phyloP scores from a whole-genome alignment of 345 rosid species.

The Melaleuca quinquenervia region DNA sequence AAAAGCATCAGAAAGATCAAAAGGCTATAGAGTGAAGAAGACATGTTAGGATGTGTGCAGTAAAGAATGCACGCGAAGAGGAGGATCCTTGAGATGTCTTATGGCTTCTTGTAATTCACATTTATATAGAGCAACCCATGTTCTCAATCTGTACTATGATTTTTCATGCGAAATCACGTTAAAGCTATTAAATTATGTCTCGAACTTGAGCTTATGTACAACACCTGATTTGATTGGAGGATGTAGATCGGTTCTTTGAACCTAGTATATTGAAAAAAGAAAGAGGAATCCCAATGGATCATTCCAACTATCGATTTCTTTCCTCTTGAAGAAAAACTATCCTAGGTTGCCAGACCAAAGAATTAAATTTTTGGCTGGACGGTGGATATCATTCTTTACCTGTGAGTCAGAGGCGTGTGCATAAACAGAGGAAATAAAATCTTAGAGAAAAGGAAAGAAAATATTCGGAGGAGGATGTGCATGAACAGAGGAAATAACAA shows the following conservation, averaged over 20 bases:
- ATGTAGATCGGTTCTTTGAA: background rate
- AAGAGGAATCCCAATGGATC: background rate
- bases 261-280: background rate
- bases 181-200: background rate
- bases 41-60: background rate
- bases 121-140: background rate
- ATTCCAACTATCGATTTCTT: background rate
- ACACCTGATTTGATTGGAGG: background rate
- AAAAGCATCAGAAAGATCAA: background rate
- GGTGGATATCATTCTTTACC: too few relatives aligned
- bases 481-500: too few relatives aligned
- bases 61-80: background rate
- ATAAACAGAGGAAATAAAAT: too few relatives aligned
- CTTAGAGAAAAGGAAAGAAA: too few relatives aligned
- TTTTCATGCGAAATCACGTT: background rate
- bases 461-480: too few relatives aligned
- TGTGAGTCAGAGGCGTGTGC: too few relatives aligned
- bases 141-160: background rate
- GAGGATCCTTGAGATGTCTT: background rate
- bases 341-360: background rate
- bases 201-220: background rate
- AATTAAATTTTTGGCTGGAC: background rate
- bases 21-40: background rate
- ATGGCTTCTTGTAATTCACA: background rate
- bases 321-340: background rate